These are phyloP conservation scores for Botryotinia globosa DNA, from an alignment of 2,329 filamentous ascomycete species.

Conservation along the genomic window DNA sequence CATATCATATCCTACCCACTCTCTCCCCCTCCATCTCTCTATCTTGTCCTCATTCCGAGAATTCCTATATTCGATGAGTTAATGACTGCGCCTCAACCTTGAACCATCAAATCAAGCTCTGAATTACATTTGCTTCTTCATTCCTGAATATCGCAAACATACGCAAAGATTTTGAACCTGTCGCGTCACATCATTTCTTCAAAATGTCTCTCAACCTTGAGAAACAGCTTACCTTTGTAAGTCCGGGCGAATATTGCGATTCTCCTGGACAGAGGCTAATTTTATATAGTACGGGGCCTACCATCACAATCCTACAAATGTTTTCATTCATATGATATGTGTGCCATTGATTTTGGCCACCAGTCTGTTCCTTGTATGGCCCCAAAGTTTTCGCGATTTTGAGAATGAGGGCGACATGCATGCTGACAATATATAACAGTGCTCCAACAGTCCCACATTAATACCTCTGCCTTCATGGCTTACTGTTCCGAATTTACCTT, in stretches of 20 bases:
- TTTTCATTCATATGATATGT: slow-evolving; percentile 75
- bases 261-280: slow-evolving; percentile 22
- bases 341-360: slow-evolving; percentile 74
- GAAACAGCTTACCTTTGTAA: slow-evolving; percentile 78
- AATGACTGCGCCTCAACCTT: slow-evolving; percentile 8
- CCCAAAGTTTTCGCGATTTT: neutral
- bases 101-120: neutral
- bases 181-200: neutral
- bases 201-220: slow-evolving; percentile 72
- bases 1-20: neutral
- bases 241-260: slow-evolving; percentile 38
- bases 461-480: slow-evolving; percentile 65
- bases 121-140: neutral
- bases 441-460: slow-evolving; percentile 60
- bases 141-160: neutral
- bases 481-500: slow-evolving; percentile 63
- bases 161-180: neutral
- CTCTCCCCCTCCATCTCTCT: neutral
- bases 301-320: slow-evolving; percentile 74
- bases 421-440: slow-evolving; percentile 43
- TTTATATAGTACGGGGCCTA: slow-evolving; percentile 72
- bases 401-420: neutral
- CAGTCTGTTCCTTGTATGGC: slow-evolving; percentile 63
- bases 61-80: neutral
- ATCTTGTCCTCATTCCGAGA: neutral